Evolutionary conservation across 352 stramenopile species (phyloP), one percentile per base, ranked within the genome.

Genomic region (Phytophthora sp.): DNA sequence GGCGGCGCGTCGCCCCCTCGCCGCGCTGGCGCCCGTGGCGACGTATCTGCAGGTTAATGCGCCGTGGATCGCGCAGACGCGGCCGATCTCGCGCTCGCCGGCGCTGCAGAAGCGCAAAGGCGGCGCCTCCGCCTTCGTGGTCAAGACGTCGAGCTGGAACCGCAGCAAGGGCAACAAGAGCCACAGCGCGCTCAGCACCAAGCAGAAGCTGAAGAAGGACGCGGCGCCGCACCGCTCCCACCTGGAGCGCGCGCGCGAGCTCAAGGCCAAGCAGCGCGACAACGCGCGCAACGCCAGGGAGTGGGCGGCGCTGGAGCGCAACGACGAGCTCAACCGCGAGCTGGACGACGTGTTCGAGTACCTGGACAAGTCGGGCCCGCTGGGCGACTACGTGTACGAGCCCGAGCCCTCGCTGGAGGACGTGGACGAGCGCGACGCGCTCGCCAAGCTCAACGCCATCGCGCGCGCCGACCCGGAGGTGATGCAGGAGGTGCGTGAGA

Each of bases 131-230:
- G 85, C 76, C 23, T 91, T 88, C 54, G 76, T 82, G 5, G 54
- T 63, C 41, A 92, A 91, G 62, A 75, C 62, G 23, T 76, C 74
- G 39, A 76, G 78, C 60, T 80, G 75, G 66, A 84, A 77, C 60
- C 66, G 69, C 37, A 81, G 82, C 43, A 74, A 77, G 39, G 58
- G 66, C 9, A 69, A 73, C 45, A 84, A 84, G 39, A 65, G 45
- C 8, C 66, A 65, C 41, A 72, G 20, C n/a, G 66, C 56, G 9
- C 43, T 63, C 5, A 69, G 39, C 20, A 92, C 70, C 13, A 90
- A 92, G 37, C 60, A 90, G 56, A 90, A 91, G 66, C 73, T 91
- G 24, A 91, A 90, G 68, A 76, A 74, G n/a, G 66, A 82, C 56
- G 43, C 56, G 11, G 66, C 68, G 42, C 80, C 80, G 43, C 78